phyloP scores from a whole-genome alignment of 768 basidiomycete species.

The Lyophyllum decastes region DNA sequence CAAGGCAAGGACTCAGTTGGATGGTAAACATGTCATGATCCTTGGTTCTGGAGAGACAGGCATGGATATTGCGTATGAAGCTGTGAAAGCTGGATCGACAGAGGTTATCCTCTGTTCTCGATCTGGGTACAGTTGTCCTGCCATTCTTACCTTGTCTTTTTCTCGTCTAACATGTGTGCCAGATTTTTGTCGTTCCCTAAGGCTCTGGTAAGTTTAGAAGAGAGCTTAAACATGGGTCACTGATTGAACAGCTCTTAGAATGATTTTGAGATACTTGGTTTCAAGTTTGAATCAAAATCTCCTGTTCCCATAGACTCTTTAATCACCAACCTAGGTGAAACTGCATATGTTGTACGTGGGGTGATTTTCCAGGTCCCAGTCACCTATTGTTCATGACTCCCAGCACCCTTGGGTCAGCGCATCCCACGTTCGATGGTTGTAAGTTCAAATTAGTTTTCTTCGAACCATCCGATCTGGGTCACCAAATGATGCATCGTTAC shows the following conservation, averaged over 20 bases:
- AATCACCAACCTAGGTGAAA: slow-evolving; percentile 62
- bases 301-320: slow-evolving; percentile 46
- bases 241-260: slow-evolving; percentile 31
- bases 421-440: slow-evolving; percentile 61
- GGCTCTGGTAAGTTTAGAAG: slow-evolving; percentile 36
- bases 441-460: slow-evolving; percentile 15
- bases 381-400: not conserved
- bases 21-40: slow-evolving; percentile 50
- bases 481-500: not conserved
- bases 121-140: slow-evolving; percentile 36
- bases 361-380: not conserved
- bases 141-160: not conserved
- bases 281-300: slow-evolving; percentile 39
- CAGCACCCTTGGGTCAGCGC: slow-evolving; percentile 62
- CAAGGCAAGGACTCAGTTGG: slow-evolving; percentile 46
- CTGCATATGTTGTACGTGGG: slow-evolving; percentile 46
- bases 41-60: slow-evolving; percentile 66
- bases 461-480: not conserved
- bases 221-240: not conserved
- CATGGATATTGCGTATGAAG: slow-evolving; percentile 57
- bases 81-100: slow-evolving; percentile 49
- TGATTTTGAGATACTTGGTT: slow-evolving; percentile 56
- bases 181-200: slow-evolving; percentile 64
- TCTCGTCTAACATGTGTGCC: not conserved
- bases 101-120: slow-evolving; percentile 56